A percentile compares a stretch with the other conserved stretches of the same genome.
These are phyloP conservation scores for Rhytidhysteron rufulum DNA, from an alignment of 2,329 filamentous ascomycete species.

Conservation along the genomic window DNA sequence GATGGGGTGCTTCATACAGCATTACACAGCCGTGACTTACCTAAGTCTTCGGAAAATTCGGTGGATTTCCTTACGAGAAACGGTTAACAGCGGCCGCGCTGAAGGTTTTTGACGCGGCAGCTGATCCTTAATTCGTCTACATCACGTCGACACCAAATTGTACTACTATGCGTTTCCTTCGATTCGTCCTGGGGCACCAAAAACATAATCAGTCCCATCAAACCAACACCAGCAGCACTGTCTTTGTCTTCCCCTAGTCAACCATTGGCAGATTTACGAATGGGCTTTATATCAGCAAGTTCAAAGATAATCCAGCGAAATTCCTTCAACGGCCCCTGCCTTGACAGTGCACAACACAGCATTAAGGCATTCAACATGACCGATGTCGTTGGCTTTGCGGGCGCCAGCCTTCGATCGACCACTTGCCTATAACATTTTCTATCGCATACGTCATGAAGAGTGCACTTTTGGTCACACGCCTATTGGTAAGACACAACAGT, in stretches of 20 bases:
- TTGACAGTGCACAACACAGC: constrained; percentile 9
- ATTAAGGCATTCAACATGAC: constrained; percentile 20
- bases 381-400: constrained; percentile 13
- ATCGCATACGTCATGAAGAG: too few relatives aligned
- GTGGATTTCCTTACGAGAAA: constrained; percentile 41
- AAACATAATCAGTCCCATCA: constrained; percentile 32
- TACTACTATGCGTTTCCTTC: constrained; percentile 39
- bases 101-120: constrained; percentile 34
- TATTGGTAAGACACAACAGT: not conserved
- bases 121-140: constrained; percentile 33
- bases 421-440: too few relatives aligned
- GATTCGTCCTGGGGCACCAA: constrained; percentile 30
- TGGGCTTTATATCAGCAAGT: constrained; percentile 6
- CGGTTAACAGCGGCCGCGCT: constrained; percentile 34
- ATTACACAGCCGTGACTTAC: constrained; percentile 28
- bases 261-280: constrained; percentile 14
- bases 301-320: constrained; percentile 20
- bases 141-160: constrained; percentile 39
- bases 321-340: constrained; percentile 25
- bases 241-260: constrained; percentile 31
- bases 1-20: constrained; percentile 28
- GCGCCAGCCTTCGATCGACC: constrained; percentile 19
- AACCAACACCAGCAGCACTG: constrained; percentile 31
- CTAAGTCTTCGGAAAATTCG: constrained; percentile 31
- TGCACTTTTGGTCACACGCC: not conserved